These are phyloP conservation scores for Rubus parviflorus DNA, from an alignment of 306 rosid genomes.

Conservation along the genomic window DNA sequence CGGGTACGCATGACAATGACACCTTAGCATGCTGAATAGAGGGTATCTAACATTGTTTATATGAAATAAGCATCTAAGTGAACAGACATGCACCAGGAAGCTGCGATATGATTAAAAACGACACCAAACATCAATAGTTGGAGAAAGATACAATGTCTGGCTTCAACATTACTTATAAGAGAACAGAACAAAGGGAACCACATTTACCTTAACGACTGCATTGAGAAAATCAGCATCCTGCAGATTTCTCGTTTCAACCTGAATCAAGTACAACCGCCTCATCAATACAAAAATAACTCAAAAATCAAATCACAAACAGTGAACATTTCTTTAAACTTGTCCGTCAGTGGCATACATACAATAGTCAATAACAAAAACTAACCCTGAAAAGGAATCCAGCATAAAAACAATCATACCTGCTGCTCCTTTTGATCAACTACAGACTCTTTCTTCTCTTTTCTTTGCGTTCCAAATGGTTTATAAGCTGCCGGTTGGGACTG, in stretches of 20 bases:
- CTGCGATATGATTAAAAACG: background rate
- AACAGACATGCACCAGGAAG: background rate
- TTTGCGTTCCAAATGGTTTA: conserved; percentile 57
- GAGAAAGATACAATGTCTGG: background rate
- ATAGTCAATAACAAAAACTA: background rate
- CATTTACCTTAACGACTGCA: conserved; percentile 92
- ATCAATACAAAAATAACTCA: conserved; percentile 5
- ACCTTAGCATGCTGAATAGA: too few species aligned
- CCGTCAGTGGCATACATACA: background rate
- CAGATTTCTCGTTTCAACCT: conserved; percentile 66
- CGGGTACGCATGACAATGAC: too few species aligned
- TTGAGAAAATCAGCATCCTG: conserved; percentile 76
- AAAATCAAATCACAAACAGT: background rate
- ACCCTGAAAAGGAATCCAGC: background rate
- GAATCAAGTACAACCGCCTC: conserved; percentile 33
- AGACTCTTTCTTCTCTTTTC: conserved; percentile 58
- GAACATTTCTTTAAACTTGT: background rate
- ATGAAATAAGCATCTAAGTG: background rate
- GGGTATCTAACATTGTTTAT: background rate
- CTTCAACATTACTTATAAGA: background rate
- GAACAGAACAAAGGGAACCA: background rate
- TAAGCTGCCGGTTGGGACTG: conserved; percentile 43
- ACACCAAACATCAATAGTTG: background rate
- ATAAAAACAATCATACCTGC: conserved; percentile 45
- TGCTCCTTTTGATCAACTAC: conserved; percentile 52